These are phyloP conservation scores for Aspergillus amoenus DNA, from an alignment of 2,329 filamentous ascomycete genomes.

Conservation along the genomic window DNA sequence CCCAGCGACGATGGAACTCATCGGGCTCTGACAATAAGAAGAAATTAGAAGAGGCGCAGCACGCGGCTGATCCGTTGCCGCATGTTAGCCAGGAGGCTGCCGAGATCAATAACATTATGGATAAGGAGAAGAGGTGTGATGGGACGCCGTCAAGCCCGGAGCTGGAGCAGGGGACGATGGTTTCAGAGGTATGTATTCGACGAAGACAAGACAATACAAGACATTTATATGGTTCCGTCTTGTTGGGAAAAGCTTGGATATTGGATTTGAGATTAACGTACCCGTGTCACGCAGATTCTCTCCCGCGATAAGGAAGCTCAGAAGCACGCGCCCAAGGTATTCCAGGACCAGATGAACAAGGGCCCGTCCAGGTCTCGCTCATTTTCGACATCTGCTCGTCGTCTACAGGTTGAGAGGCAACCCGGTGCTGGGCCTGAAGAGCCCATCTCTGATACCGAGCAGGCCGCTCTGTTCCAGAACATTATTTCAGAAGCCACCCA, in stretches of 20 bases:
- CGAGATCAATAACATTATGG: slow-evolving; percentile 58
- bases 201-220: no score
- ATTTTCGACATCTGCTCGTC: slow-evolving; percentile 57
- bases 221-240: no score
- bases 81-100: slow-evolving; percentile 67
- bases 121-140: slow-evolving; percentile 39
- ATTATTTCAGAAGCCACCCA: slow-evolving; percentile 38
- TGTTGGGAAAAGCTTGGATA: no score
- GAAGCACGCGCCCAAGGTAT: slow-evolving; percentile 65
- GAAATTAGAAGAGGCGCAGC: slow-evolving; percentile 31
- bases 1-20: slow-evolving; percentile 37
- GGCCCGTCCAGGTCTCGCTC: slow-evolving; percentile 47
- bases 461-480: slow-evolving; percentile 33
- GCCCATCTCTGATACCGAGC: slow-evolving; percentile 13
- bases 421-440: neutral
- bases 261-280: neutral
- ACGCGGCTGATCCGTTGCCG: slow-evolving; percentile 53
- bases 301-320: slow-evolving; percentile 61
- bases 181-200: slow-evolving; percentile 56
- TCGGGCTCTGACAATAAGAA: slow-evolving; percentile 29
- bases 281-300: slow-evolving; percentile 53
- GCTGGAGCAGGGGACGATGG: slow-evolving; percentile 63
- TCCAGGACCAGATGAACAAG: slow-evolving; percentile 54
- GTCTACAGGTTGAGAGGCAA: slow-evolving; percentile 31
- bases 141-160: slow-evolving; percentile 54